Percentiles rank a stretch among this genome's conserved stretches.
Conservation (phyloP, 2,329 filamentous ascomycete species). For the Albifimbria verrucaria region DNA sequence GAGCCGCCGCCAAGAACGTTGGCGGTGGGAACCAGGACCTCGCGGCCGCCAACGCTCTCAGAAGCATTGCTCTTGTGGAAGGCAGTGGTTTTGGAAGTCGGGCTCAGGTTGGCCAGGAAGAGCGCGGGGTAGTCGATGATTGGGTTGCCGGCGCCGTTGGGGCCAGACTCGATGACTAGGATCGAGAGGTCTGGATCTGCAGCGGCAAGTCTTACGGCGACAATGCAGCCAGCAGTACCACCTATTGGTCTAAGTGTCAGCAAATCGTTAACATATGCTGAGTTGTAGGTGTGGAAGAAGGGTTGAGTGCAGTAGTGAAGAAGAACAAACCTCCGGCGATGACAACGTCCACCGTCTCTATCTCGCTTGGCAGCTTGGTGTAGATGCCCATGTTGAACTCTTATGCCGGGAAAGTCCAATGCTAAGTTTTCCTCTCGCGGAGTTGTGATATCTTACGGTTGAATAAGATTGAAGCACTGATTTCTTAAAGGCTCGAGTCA, state of each 20-base stretch:
- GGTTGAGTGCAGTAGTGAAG: neutral
- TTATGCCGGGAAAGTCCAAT: no score
- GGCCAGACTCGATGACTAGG: constrained; percentile 28
- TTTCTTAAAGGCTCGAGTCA: no score
- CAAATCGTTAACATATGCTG: neutral
- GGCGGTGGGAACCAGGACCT: constrained; percentile 22
- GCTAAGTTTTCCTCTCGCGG: no score
- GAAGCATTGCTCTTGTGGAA: constrained; percentile 23
- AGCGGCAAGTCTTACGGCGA: constrained; percentile 25
- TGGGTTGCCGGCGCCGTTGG: constrained; percentile 22
- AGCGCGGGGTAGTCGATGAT: constrained; percentile 24
- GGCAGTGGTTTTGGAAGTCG: constrained; percentile 18
- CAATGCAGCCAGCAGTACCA: constrained; percentile 26
- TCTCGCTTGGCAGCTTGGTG: neutral
- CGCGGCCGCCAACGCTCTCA: constrained; percentile 17
- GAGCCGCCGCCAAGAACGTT: constrained; percentile 27
- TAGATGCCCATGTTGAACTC: constrained; percentile 13
- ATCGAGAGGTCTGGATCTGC: constrained; percentile 23
- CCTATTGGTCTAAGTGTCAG: constrained; percentile 16
- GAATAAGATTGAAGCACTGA: no score
- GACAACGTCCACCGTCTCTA: constrained; percentile 14
- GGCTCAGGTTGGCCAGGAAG: constrained; percentile 18
- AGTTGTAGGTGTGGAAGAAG: neutral
- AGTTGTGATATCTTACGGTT: no score
- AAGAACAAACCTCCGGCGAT: constrained; percentile 15